These are phyloP conservation scores for Calonectria pseudoturangicola DNA, from an alignment of 2,329 filamentous ascomycete species.

Conservation along the genomic window DNA sequence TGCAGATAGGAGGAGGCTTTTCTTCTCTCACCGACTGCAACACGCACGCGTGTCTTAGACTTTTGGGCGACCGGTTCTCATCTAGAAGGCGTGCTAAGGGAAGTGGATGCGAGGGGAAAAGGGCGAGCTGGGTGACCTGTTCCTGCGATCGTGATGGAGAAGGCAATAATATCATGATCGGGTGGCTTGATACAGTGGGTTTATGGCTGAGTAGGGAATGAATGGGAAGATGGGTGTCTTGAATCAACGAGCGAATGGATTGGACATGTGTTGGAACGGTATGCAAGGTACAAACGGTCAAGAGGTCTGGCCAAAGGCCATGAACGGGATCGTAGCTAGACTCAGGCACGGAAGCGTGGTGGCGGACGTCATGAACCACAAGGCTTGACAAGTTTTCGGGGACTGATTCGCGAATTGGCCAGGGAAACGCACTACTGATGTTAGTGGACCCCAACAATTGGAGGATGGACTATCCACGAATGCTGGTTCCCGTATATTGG, in stretches of 20 bases:
- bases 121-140: slow-evolving; percentile 19
- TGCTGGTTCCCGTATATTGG: slow-evolving; percentile 27
- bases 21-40: slow-evolving; percentile 32
- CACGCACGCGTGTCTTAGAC: slow-evolving; percentile 46
- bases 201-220: slow-evolving; percentile 15
- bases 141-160: neutral
- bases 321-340: slow-evolving; percentile 20
- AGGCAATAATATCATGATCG: neutral
- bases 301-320: slow-evolving; percentile 19
- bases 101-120: slow-evolving; percentile 44
- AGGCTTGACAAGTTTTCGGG: neutral
- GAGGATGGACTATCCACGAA: slow-evolving; percentile 31
- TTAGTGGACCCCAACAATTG: slow-evolving; percentile 27
- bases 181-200: slow-evolving; percentile 1
- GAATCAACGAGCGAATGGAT: slow-evolving; percentile 15
- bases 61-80: slow-evolving; percentile 28
- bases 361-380: slow-evolving; percentile 19
- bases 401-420: slow-evolving; percentile 27
- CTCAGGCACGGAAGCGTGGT: slow-evolving; percentile 24
- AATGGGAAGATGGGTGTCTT: slow-evolving; percentile 18
- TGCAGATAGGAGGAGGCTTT: slow-evolving; percentile 20
- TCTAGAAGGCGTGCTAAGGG: slow-evolving; percentile 25
- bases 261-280: slow-evolving; percentile 29
- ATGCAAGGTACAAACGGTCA: slow-evolving; percentile 31
- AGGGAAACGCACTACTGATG: slow-evolving; percentile 9